Evolutionary conservation across 352 stramenopile species (phyloP).

Genomic region (Phytophthora crassamura): DNA sequence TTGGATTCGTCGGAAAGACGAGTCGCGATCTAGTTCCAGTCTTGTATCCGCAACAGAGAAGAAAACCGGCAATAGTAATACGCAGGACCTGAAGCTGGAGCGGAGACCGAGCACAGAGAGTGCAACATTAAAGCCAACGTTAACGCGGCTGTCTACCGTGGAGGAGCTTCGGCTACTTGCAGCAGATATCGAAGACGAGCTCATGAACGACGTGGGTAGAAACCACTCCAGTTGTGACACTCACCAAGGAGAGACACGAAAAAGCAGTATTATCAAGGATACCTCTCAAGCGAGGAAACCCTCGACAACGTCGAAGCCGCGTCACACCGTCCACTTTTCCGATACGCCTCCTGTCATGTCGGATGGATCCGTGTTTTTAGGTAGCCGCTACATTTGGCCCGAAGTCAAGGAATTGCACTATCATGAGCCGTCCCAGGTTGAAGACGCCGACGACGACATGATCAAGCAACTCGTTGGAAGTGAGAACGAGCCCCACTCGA

Average conservation of each 20-base stretch:
- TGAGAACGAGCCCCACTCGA: conserved; percentile 5
- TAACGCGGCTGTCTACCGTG: conserved; percentile 28
- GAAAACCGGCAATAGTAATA: background rate
- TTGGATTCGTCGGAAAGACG: background rate
- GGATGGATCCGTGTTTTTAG: conserved; percentile 44
- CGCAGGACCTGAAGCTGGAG: conserved; percentile 10
- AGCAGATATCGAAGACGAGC: conserved; percentile 35
- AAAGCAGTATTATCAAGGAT: background rate
- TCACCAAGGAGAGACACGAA: background rate
- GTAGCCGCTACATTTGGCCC: conserved; percentile 60
- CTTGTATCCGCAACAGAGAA: conserved; percentile 8
- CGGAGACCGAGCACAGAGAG: conserved; percentile 3
- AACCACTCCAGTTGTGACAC: background rate
- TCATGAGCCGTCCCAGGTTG: conserved; percentile 24
- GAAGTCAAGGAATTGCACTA: conserved; percentile 33
- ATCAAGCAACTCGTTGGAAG: conserved; percentile 26
- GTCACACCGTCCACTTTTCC: conserved; percentile 38
- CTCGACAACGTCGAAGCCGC: background rate
- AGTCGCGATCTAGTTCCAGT: conserved; percentile 5
- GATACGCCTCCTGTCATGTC: conserved; percentile 32
- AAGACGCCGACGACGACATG: conserved; percentile 34
- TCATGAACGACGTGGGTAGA: conserved; percentile 18
- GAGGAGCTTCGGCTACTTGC: conserved; percentile 32
- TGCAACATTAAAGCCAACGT: background rate
- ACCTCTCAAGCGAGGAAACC: background rate